Evolutionary conservation across 2,329 filamentous ascomycete species (phyloP), one percentile per base, ranked within the genome.

Genomic region (Peltaster fructicola): DNA sequence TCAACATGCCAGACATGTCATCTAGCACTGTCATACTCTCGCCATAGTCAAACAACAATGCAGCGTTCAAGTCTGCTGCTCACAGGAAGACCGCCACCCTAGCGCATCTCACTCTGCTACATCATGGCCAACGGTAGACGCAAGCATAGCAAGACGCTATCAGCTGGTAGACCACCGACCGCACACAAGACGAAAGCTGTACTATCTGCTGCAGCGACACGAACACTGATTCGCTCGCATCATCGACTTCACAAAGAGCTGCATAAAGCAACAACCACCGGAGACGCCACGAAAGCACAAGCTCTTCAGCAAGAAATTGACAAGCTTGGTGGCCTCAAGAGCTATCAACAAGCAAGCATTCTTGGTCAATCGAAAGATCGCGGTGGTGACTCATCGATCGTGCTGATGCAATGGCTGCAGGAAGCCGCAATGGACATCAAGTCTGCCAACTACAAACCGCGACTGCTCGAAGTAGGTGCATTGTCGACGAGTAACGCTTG

Each of bases 401-500:
- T 68, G 5, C 51, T 74, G 4, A 51, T 73, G 20, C 53, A 68
- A 30, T 74, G 69, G 69, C 50, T 74, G 15, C 27, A 17, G 18
- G 8, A 31, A 10, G 27, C 24, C 4, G n/a, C 30, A 11, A 24
- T 19, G 24, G 8, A 18, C 4, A 17, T 24, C 11, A 15, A 27
- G 8, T 17, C 22, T 14, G 22, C 14, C 5, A 7, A 22, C 1
- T 19, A 26, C 11, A 24, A 4, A 8, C 49, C 80, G 18, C 66
- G 61, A 11, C 69, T 95, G 55, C 68, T 98, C 5, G 88, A 98
- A 51, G 72, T 98, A 24, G 88, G 88, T 6, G 77, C 84, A 1
- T 56, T 98, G 25, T 90, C 80, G 38, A 77, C 72, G 3, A 64
- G 65, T 18, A 98, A 98, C 48, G 76, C 75, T 8, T 91, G 82